Base-by-base conservation (phyloP, 106 monocot species). In the Xerophyta viscosa region DNA sequence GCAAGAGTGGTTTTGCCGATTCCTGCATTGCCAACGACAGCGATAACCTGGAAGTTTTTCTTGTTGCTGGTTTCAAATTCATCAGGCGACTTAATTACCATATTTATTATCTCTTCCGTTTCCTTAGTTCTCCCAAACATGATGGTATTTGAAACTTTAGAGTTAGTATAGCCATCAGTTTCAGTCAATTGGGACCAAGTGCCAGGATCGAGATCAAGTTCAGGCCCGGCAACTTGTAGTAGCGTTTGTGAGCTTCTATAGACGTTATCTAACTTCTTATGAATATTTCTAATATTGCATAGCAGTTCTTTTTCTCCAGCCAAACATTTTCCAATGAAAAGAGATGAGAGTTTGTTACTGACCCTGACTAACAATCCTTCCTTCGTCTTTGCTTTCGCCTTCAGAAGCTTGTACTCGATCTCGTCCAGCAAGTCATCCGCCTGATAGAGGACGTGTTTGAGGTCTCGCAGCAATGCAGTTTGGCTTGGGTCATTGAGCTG, bases 1-100 rank as follows among this genome's bases (percentile, higher is more conserved):
- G 65, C 58, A 3, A 71, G 64, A 23, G 57, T 52, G 6, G 51
- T 71, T 56, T 64, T 71, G 5, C 64, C 71, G 7, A 58, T 2
- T 3, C 64, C 71, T 18, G 37, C 71, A 3, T 28, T n/a, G 3
- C 57, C 71, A 14, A 58, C 57, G 9, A 57, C 17, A 22, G 61
- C 3, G 42, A 70, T 54, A 17, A 31, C 19, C 11, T 5, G 33
- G 11, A 33, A 5, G 11, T 3, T 14, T 14, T 9, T 44, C 4
- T 17, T 44, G 3, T 14, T 14, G 8, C 8, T 44, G 8, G 15
- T 17, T 9, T 9, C 9, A 44, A 3, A 3, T 14, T 14, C 14
- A 44, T 17, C 14, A 9, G 4, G 8, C 43, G 8, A 44, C 43
- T 44, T 14, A 9, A 17, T 14, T 17, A 44, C 3, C n/a, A 44